Evolutionary conservation across 2,329 filamentous ascomycete genomes (phyloP), one percentile per base, ranked within the genome.

Genomic region (Hymenoscyphus fructigenus): DNA sequence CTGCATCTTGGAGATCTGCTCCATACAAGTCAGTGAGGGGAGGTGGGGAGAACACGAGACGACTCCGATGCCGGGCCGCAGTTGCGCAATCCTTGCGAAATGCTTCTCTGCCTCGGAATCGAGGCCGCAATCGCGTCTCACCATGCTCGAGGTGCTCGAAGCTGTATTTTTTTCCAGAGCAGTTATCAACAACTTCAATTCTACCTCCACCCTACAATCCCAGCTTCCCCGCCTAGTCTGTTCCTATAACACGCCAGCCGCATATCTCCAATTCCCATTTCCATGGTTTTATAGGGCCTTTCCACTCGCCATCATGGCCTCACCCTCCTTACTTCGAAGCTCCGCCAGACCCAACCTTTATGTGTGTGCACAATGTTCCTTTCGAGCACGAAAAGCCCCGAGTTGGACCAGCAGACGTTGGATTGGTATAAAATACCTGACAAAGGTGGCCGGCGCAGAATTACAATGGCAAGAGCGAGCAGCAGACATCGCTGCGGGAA

Each of bases 381-480:
- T 75, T 67, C 70, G 65, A 67, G 67, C 69, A 23, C 57, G 67
- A 12, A 66, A 66, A 50, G 23, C 65, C 17, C 65, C 62, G 1
- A 68, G 55, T 28, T 69, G 61, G 50, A 61, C 56, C 1, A 36
- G 59, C 3, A 70, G 67, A 63, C 65, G 75, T 72, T 73, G 70
- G 69, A 70, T 76, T 53, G 68, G 69, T 9, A 67, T 63, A 59
- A 73, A 74, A 38, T 81, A 79, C 34, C 65, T 84, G 28, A 66
- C 68, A 12, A 78, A 76, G 59, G 59, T 68, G 7, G 72, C 68
- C 15, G 68, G 72, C 58, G 75, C 74, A 2, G 70, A 75, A 62
- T 14, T 66, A 12, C 73, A 78, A 23, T 90, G 87, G 86, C 70
- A 78, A 17, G 67, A 76, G 57, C 76, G 77, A 60, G 84, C 84